These are phyloP conservation scores for Termitomyces eurrhizus DNA, from an alignment of 768 basidiomycete species.

Conservation along the genomic window DNA sequence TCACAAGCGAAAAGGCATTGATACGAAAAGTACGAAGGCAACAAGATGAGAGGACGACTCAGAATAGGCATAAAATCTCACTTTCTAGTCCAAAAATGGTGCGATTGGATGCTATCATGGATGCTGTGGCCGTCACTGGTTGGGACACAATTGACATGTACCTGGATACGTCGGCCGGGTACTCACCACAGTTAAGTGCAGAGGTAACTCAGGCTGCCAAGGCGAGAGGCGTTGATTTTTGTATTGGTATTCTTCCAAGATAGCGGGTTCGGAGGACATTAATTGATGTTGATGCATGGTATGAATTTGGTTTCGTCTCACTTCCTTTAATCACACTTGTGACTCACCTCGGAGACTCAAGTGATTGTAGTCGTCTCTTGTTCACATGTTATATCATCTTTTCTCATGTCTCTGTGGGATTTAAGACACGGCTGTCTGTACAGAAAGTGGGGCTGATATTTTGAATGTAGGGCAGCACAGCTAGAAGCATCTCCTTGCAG, in stretches of 20 bases:
- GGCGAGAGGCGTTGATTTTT: constrained; percentile 4
- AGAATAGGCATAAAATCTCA: not conserved
- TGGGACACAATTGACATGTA: constrained; percentile 7
- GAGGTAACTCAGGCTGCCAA: not conserved
- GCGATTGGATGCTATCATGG: not conserved
- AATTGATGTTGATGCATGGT: not conserved
- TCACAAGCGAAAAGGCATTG: constrained; percentile 1
- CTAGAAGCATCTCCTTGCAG: not conserved
- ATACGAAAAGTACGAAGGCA: not conserved
- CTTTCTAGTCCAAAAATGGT: constrained; percentile 1
- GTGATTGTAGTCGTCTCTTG: not conserved
- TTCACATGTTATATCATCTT: not conserved
- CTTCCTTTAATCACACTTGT: not conserved
- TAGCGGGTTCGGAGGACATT: not conserved
- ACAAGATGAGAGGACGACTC: not conserved
- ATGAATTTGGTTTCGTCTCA: not conserved
- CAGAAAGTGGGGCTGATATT: not conserved
- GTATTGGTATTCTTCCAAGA: not conserved
- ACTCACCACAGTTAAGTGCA: not conserved
- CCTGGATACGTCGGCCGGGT: not conserved
- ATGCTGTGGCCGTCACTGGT: constrained; percentile 4
- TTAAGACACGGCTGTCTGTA: not conserved
- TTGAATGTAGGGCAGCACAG: not conserved
- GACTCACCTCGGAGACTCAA: not conserved
- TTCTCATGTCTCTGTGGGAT: not conserved